A percentile compares a stretch with the other conserved stretches of the same genome.
Conservation (phyloP, 345 rosid genomes). For the Limnanthes douglasii region DNA sequence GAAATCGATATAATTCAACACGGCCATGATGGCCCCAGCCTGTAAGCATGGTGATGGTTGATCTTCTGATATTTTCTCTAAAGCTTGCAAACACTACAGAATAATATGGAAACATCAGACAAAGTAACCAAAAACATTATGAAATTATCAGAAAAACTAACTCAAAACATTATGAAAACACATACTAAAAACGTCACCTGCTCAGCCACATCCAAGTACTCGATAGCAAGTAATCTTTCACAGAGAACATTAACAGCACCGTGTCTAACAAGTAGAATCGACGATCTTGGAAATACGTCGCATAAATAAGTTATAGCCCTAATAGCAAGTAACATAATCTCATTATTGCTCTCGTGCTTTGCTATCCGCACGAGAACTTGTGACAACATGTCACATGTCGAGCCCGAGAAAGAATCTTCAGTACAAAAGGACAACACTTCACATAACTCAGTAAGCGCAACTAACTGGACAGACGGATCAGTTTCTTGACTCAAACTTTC, state of each 20-base stretch:
- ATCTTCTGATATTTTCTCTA: constrained; percentile 87
- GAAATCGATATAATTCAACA: constrained; percentile 64
- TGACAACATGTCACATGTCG: constrained; percentile 52
- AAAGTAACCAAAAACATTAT: constrained; percentile 5
- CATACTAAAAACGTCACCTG: constrained; percentile 30
- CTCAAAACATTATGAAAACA: neutral
- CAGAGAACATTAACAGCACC: constrained; percentile 78
- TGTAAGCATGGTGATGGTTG: constrained; percentile 78
- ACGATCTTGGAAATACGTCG: constrained; percentile 77
- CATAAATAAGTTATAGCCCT: constrained; percentile 86
- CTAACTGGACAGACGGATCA: constrained; percentile 46
- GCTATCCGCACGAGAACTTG: constrained; percentile 66
- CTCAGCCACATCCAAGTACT: constrained; percentile 92
- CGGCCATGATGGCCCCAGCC: constrained; percentile 89
- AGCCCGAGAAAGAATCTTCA: constrained; percentile 58
- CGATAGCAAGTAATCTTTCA: constrained; percentile 53
- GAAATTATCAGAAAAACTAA: neutral
- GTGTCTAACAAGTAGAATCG: constrained; percentile 56
- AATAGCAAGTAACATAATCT: constrained; percentile 63
- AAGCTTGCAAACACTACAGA: constrained; percentile 87
- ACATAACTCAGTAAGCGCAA: constrained; percentile 69
- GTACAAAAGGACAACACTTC: constrained; percentile 79
- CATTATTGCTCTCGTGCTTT: constrained; percentile 43
- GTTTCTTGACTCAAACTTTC: constrained; percentile 33
- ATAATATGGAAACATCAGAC: neutral